These are phyloP conservation scores for Aspergillus neotritici DNA, from an alignment of 2,329 filamentous ascomycete species.

Conservation along the genomic window DNA sequence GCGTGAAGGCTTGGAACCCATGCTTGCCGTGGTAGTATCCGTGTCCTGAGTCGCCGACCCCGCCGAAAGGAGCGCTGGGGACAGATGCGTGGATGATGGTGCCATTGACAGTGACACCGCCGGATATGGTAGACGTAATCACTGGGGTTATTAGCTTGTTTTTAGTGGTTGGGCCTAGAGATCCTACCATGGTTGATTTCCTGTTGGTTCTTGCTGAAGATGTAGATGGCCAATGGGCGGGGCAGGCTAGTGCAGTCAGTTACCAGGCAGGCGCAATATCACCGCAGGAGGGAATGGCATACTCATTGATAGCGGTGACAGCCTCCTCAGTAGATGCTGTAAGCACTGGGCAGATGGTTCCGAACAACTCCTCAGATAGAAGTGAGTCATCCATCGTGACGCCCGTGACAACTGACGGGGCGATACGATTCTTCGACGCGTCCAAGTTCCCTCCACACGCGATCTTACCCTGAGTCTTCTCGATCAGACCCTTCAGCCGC, in stretches of 20 bases:
- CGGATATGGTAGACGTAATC: constrained; percentile 39
- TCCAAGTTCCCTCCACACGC: constrained; percentile 32
- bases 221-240: constrained; percentile 40
- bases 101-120: constrained; percentile 50
- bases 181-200: constrained; percentile 27
- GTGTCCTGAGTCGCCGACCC: constrained; percentile 46
- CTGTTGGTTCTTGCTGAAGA: constrained; percentile 33
- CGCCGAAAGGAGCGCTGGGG: constrained; percentile 45
- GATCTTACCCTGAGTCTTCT: constrained; percentile 34
- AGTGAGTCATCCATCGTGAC: constrained; percentile 35
- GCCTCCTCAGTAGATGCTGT: constrained; percentile 25
- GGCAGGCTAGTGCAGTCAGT: constrained; percentile 13
- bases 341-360: constrained; percentile 40
- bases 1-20: constrained; percentile 41
- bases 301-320: constrained; percentile 19
- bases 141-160: constrained; percentile 21
- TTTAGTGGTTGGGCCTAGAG: neutral
- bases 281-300: neutral
- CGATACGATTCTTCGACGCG: constrained; percentile 26
- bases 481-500: constrained; percentile 35
- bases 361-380: constrained; percentile 45
- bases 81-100: constrained; percentile 42
- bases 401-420: constrained; percentile 37
- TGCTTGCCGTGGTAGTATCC: constrained; percentile 48
- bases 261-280: no score